Conservation (phyloP, 176 grass and related monocot species). For the Ensete glaucum region DNA sequence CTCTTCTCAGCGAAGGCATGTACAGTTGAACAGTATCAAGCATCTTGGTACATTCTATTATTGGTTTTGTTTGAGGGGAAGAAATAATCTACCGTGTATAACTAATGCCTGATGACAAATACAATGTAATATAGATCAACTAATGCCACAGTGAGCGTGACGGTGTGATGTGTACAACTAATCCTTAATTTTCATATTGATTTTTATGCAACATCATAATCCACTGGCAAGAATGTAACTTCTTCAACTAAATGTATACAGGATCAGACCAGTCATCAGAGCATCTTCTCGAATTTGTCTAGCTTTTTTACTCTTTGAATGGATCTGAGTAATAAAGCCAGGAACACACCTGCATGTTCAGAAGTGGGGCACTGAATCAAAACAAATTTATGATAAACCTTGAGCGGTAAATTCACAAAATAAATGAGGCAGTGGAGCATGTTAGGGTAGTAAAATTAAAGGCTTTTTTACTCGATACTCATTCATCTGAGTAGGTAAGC, state of each 20-base stretch:
- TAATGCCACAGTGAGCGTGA: no score
- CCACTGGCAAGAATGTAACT: not conserved
- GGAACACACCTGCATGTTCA: conserved; percentile 55
- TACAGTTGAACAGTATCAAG: not conserved
- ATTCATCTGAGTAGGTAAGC: no score
- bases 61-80: not conserved
- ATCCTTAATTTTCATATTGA: no score
- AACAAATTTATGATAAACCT: not conserved
- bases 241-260: not conserved
- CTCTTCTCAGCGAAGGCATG: not conserved
- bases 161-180: no score
- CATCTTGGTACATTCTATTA: not conserved
- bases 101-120: not conserved
- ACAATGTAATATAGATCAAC: not conserved
- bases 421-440: no score
- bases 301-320: conserved; percentile 85
- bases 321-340: conserved; percentile 56
- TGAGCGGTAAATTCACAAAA: not conserved
- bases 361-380: not conserved
- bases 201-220: no score
- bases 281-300: conserved; percentile 92
- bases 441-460: no score
- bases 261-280: conserved; percentile 26
- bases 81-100: not conserved
- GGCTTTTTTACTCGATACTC: no score